Evolutionary conservation across 1,284 basidiomycete species (phyloP), one percentile per base, ranked within the genome.

Genomic region (Meripilus lineatus): DNA sequence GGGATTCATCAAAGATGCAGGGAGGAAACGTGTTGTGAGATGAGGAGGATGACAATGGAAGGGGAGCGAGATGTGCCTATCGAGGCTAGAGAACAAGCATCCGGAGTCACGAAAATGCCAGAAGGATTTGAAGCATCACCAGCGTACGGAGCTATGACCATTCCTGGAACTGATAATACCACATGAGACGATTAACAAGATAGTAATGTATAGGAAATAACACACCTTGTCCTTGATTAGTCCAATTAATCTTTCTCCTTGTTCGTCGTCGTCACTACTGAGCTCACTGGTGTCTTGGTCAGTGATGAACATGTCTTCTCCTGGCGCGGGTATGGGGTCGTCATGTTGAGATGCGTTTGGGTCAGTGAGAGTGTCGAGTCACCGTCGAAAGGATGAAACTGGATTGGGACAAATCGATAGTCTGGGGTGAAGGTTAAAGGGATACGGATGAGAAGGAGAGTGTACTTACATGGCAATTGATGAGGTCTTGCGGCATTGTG

Each of bases 211-310:
- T n/a, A n/a, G n/a, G n/a, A n/a, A n/a, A n/a, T n/a, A n/a, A n/a
- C n/a, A n/a, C n/a, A n/a, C n/a, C 80, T 97, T 97, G 75, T 99
- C 95, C 69, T 93, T 86, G 69, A 99, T 99, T 74, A 96, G 99
- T 74, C 97, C 94, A 71, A 99, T 99, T 53, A 77, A 76, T 59
- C 84, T 83, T 55, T 85, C 84, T 23, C 86, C 85, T 47, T 89
- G 85, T 35, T 89, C 84, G 58, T 87, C 86, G 54, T 88, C 85
- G 58, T 86, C 86, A 39, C 68, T 84, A 20, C 67, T 79, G 45
- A 75, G 79, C 61, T 88, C 84, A 32, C 65, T 78, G 2, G 82
- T 84, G 49, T 86, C 84, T 53, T 82, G 77, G 70, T 88, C 84
- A 51, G 77, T 75, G 67, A 87, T 85, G 69, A 87, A 89, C 67